Conservation (phyloP, 768 basidiomycete species). For the Mycena latifolia region DNA sequence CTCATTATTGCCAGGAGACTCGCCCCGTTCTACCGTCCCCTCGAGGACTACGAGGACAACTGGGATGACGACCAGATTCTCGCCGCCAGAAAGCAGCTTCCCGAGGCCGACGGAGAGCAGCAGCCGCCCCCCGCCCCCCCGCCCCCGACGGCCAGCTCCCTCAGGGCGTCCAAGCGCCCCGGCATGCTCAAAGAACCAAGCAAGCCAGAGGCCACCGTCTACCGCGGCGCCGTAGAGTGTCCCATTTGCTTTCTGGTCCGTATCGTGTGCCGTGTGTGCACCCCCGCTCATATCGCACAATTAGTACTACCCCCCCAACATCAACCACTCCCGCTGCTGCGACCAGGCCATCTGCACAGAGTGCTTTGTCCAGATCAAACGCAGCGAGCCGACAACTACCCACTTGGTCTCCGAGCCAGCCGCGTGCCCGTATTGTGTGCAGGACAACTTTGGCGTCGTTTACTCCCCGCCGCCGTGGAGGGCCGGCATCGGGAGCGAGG, state of each 20-base stretch:
- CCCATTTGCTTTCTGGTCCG: constrained; percentile 97
- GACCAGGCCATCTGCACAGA: constrained; percentile 99
- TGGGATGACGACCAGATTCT: constrained; percentile 94
- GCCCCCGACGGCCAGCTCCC: constrained; percentile 47
- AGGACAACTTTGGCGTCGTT: constrained; percentile 95
- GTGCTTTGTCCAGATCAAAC: constrained; percentile 99
- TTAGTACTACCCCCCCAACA: constrained; percentile 97
- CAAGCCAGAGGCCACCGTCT: constrained; percentile 84
- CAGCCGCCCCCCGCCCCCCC: constrained; percentile 46
- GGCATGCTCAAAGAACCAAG: constrained; percentile 72
- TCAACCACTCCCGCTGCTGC: constrained; percentile 97
- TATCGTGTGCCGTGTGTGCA: constrained; percentile 41
- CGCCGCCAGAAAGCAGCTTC: constrained; percentile 79
- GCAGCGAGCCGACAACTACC: constrained; percentile 93
- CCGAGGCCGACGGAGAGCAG: constrained; percentile 60
- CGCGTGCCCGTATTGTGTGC: constrained; percentile 97
- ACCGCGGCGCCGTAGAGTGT: constrained; percentile 90
- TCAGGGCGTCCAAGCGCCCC: constrained; percentile 64
- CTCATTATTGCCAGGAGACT: constrained; percentile 90
- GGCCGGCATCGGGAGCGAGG: constrained; percentile 81
- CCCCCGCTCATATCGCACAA: constrained; percentile 35
- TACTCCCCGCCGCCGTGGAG: constrained; percentile 89
- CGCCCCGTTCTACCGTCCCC: constrained; percentile 95
- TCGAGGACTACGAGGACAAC: constrained; percentile 91
- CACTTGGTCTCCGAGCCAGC: constrained; percentile 97